These are phyloP conservation scores for Nakataea oryzae DNA, from an alignment of 2,329 filamentous ascomycete genomes.

Conservation along the genomic window DNA sequence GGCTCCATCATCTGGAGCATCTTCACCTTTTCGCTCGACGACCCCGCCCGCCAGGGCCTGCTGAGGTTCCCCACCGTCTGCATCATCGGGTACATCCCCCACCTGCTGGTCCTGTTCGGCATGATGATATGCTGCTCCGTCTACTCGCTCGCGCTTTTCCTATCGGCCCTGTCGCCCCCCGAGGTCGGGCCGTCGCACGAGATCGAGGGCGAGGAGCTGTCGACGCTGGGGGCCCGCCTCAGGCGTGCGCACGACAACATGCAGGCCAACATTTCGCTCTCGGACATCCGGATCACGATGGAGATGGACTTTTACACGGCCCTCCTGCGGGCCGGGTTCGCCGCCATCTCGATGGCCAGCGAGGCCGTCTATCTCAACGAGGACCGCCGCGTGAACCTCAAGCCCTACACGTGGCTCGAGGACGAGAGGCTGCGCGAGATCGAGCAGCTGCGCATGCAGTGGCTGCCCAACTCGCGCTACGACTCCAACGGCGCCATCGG, in stretches of 20 bases:
- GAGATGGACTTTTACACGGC: conserved; percentile 95
- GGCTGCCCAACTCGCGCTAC: conserved; percentile 35
- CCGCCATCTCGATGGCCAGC: conserved; percentile 81
- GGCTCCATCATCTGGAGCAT: conserved; percentile 71
- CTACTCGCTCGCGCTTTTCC: conserved; percentile 63
- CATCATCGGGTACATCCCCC: conserved; percentile 89
- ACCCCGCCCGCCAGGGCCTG: conserved; percentile 52
- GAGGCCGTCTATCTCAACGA: conserved; percentile 95
- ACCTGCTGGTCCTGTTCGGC: conserved; percentile 74
- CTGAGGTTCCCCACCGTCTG: conserved; percentile 88
- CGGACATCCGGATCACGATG: conserved; percentile 68
- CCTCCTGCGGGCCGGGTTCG: conserved; percentile 76
- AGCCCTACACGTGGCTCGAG: conserved; percentile 81
- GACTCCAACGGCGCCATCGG: conserved; percentile 44
- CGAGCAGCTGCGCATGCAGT: conserved; percentile 45
- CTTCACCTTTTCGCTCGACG: conserved; percentile 48
- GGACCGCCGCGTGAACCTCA: conserved; percentile 61
- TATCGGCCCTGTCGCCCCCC: conserved; percentile 50
- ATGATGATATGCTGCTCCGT: conserved; percentile 68
- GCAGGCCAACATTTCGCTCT: conserved; percentile 81
- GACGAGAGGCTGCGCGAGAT: conserved; percentile 74
- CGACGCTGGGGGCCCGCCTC: conserved; percentile 50
- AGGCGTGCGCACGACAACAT: conserved; percentile 72
- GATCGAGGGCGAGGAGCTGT: conserved; percentile 21
- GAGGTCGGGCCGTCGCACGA: conserved; percentile 21